Base-by-base conservation (phyloP, 179 eudicot species). In the Nepenthes alata region DNA sequence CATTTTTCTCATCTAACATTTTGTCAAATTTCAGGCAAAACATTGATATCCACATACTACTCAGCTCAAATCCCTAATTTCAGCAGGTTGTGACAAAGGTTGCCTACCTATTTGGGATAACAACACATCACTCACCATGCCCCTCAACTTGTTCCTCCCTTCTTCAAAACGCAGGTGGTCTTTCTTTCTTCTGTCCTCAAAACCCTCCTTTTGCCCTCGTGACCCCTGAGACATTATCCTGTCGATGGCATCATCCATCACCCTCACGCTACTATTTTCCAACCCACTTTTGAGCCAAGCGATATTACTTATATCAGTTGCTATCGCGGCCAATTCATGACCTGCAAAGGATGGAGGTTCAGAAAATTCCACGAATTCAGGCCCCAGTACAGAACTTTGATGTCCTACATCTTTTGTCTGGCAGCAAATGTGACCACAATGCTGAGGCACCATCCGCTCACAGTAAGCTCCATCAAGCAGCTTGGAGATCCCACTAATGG, bases 381-480 rank as follows among this genome's bases (percentile, higher is more conserved):
- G 89, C 53, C 89, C 86, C 59, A 84, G 55, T 63, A 84, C 59
- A 34, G 77, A 78, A 37, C 60, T 72, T 64, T 5, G 57, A 58
- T 45, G 60, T 16, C 47, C 58, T n/a, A 16, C 66, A 47, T 41
- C 53, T 34, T 47, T 36, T 1, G 38, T 15, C 59, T 58, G 74
- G 61, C 82, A 81, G 65, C 86, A 78, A 58, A 80, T 84, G 39
- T 81, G 77, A 53, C 82, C 86, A 67, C 89, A 84, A 67, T 57
- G 71, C 9, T 58, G 73, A 64, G 89, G 89, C 14, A 81, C 59
- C 61, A 79, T 51, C 11, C 64, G 67, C 35, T 81, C 84, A 59
- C 69, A 62, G 59, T 12, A 62, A 58, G 67, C 71, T 35, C 71
- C 78, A 65, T 79, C 67, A 35, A 81, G 78, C 58, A 76, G 61